These are phyloP conservation scores for Globisporangium polare DNA, from an alignment of 352 stramenopile genomes.

Conservation along the genomic window DNA sequence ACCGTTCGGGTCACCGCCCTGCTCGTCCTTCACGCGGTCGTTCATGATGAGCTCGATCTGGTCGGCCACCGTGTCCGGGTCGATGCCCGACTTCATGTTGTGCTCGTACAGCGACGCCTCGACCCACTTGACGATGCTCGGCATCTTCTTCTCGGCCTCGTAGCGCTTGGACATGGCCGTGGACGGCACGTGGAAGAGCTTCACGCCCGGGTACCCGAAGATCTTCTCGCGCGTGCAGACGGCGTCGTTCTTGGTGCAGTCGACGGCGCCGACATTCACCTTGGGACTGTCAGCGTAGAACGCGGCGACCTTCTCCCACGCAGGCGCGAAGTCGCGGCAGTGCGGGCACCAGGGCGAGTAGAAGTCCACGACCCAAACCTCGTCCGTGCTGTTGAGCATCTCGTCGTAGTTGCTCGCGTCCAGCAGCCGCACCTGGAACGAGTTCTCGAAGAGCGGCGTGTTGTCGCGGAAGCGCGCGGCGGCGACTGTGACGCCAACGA, in stretches of 20 bases:
- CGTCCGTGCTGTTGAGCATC: constrained; percentile 44
- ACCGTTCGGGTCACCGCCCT: constrained; percentile 16
- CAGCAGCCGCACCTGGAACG: constrained; percentile 55
- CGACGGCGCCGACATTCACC: constrained; percentile 69
- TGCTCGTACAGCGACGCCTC: constrained; percentile 52
- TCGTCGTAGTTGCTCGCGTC: constrained; percentile 31
- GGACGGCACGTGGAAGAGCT: constrained; percentile 67
- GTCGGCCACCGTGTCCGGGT: constrained; percentile 36
- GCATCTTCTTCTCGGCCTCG: constrained; percentile 28
- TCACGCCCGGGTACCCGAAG: constrained; percentile 57
- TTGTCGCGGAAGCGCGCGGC: constrained; percentile 36
- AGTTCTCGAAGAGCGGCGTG: constrained; percentile 60
- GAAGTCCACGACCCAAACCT: constrained; percentile 81
- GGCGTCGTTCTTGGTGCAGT: constrained; percentile 58
- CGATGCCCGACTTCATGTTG: constrained; percentile 50
- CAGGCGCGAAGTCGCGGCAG: constrained; percentile 72
- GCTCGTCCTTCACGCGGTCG: constrained; percentile 24
- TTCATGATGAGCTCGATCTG: constrained; percentile 46
- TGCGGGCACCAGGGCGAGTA: constrained; percentile 85
- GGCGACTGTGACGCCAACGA: not conserved
- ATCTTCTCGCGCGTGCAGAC: constrained; percentile 66
- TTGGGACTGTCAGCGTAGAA: constrained; percentile 55
- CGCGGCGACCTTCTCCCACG: constrained; percentile 62
- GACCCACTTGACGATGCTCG: constrained; percentile 56
- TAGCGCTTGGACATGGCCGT: constrained; percentile 19